Base-by-base conservation (phyloP, 202 grass and related monocot species). In the Schoenoplectus triqueter region DNA sequence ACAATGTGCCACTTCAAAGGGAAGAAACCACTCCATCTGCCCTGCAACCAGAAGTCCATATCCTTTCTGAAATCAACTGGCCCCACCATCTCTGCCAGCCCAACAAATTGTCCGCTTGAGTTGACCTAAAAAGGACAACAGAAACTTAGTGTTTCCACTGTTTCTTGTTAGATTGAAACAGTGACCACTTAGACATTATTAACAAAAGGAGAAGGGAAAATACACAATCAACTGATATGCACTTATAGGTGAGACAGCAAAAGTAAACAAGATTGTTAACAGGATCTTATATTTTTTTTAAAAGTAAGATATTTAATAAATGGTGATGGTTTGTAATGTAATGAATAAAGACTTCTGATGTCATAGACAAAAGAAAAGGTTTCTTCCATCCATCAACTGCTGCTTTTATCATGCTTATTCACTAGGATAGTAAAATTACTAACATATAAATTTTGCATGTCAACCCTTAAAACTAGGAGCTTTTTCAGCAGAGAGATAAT, bases 11-110 rank as follows among this genome's bases (percentile, higher is more conserved):
- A 93, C 19, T 59, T 88, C 64, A 93, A 66, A 63, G 91, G 91
- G 54, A 96, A 96, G 87, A 96, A 96, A 1, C 89, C 93, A 74
- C 83, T 93, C 93, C 93, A 93, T 78, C 55, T 87, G 60, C 90
- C 86, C 80, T 87, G 72, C 84, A 77, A 44, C 93, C 91, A 96
- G 69, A 96, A 96, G 49, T 93, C 89, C 87, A 96, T 88, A 51
- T 76, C 88, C 75, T 93, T 96, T 54, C 88, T 87, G 73, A 97
- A 97, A 78, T 97, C 94, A 84, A 93, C 94, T 84, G 88, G 88
- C 9, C 94, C 94, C 83, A 91, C 20, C 91, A 93, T 93, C 85
- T 97, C 94, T 70, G 93, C 93, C 86, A 95, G 86, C 73, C 93
- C 93, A 82, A 95, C 87, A 90, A 97, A 97, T 84, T 92, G 89